phyloP scores from a whole-genome alignment of 2,329 filamentous ascomycete genomes.

The Colletotrichum karsti region DNA sequence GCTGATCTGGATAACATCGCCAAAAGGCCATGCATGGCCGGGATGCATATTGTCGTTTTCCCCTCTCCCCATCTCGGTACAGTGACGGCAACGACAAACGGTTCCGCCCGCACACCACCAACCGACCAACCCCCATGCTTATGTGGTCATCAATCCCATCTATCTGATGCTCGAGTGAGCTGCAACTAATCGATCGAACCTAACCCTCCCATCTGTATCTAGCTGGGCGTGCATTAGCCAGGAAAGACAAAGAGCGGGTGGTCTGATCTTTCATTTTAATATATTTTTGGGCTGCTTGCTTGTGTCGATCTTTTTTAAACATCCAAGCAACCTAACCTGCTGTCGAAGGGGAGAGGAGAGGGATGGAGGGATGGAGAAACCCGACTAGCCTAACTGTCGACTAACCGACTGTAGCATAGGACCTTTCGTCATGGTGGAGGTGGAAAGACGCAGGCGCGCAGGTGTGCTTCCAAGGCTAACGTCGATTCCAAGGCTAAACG shows the following conservation, averaged over 20 bases:
- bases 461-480: too few relatives aligned
- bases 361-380: too few relatives aligned
- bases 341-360: too few relatives aligned
- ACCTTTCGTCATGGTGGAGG: background rate
- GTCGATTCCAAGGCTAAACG: too few relatives aligned
- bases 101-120: background rate
- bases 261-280: background rate
- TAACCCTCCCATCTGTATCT: background rate
- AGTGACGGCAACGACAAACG: background rate
- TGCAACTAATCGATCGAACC: conserved; percentile 15
- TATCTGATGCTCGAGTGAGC: conserved; percentile 13
- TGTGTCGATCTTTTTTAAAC: background rate
- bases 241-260: background rate
- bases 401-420: too few relatives aligned
- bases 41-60: background rate
- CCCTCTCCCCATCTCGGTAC: conserved; percentile 14
- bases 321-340: too few relatives aligned
- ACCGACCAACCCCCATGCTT: background rate
- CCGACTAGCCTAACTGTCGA: too few relatives aligned
- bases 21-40: too few relatives aligned
- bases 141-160: background rate
- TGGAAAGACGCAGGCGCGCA: background rate
- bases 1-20: background rate
- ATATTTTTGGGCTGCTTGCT: background rate
- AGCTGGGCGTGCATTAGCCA: background rate